Base-by-base conservation (phyloP, 1,284 basidiomycete genomes). In the Tilletiopsis washingtonensis region DNA sequence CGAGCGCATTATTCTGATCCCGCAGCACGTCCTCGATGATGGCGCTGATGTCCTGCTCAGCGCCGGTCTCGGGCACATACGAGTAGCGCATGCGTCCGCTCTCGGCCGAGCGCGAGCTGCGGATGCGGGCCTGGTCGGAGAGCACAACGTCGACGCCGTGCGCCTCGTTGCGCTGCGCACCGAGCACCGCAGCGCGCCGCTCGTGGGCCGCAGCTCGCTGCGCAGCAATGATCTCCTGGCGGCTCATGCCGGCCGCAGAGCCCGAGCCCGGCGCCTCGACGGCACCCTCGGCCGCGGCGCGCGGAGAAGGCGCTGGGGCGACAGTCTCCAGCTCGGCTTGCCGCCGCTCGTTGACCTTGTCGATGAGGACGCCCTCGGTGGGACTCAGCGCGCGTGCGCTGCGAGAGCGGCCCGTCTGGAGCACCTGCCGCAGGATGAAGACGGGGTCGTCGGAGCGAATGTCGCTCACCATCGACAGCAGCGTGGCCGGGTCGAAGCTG, bases 151-250 rank as follows among this genome's bases (percentile, higher is more conserved):
- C 91, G 62, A 93, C 81, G 0, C 91, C 91, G 47, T 88, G 81
- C 17, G 84, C 79, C 2, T 83, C 81, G 70, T 96, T 94, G 5
- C 81, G 78, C 61, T 89, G 85, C 0, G 89, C 82, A 4, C 85
- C 86, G 7, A 93, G 78, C 38, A 93, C 83, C 0, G 88, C 87
- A 6, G 83, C 82, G 69, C 93, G 89, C 54, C 83, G 90, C 4
- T 88, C 90, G 21, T 86, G 80, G 3, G 81, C 83, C 0, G 84
- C 85, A 3, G 84, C 86, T 12, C 90, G 81, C 71, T 94, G 90
- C 3, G 88, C 88, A n/a, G 86, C 86, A 43, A 93, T 93, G 66
- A 93, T 85, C 61, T 93, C 88, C 61, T 87, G 85, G 38, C 83
- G 80, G 5, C 85, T 85, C 43, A 81, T 56, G 45, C 40, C 52